phyloP scores from a whole-genome alignment of 202 grass and related monocot genomes.

The Zoysia matrella region DNA sequence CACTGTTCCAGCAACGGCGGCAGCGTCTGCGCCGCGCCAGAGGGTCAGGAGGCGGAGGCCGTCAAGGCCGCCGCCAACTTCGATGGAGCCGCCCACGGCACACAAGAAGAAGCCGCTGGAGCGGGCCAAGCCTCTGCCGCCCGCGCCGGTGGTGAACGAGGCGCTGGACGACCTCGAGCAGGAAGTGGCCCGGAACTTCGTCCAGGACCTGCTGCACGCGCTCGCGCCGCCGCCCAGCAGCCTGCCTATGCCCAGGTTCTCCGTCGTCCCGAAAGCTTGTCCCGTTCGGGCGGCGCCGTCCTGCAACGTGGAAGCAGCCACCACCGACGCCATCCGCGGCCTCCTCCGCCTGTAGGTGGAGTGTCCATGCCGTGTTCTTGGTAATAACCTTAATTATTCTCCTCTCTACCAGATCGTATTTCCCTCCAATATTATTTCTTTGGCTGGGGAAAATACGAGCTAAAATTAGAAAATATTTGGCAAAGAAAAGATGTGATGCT shows the following conservation, averaged over 20 bases:
- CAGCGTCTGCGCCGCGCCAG: background rate
- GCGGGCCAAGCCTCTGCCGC: slow-evolving; percentile 55
- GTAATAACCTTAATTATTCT: background rate
- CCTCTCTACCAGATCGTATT: slow-evolving; percentile 9
- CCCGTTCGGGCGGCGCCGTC: too few relatives aligned
- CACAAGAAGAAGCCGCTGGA: slow-evolving; percentile 59
- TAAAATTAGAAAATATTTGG: slow-evolving; percentile 40
- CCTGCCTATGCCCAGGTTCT: too few relatives aligned
- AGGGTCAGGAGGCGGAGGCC: slow-evolving; percentile 53
- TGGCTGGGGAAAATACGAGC: slow-evolving; percentile 35
- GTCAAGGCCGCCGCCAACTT: slow-evolving; percentile 34
- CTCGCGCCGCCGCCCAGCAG: too few relatives aligned
- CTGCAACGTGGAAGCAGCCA: slow-evolving; percentile 39
- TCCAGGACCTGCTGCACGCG: slow-evolving; percentile 30
- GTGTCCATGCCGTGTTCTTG: background rate
- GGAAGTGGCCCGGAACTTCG: slow-evolving; percentile 53
- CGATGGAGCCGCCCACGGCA: slow-evolving; percentile 7
- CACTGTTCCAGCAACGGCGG: background rate
- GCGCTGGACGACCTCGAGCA: slow-evolving; percentile 65
- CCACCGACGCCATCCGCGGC: slow-evolving; percentile 37
- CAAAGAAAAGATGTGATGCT: slow-evolving; percentile 46
- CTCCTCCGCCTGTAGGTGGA: slow-evolving; percentile 55
- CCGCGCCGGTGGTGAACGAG: slow-evolving; percentile 34
- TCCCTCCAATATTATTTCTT: slow-evolving; percentile 57
- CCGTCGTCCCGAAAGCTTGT: too few relatives aligned